Evolutionary conservation across 2,329 filamentous ascomycete genomes (phyloP), one percentile per base, ranked within the genome.

Genomic region (Aspergillus arachidicola): DNA sequence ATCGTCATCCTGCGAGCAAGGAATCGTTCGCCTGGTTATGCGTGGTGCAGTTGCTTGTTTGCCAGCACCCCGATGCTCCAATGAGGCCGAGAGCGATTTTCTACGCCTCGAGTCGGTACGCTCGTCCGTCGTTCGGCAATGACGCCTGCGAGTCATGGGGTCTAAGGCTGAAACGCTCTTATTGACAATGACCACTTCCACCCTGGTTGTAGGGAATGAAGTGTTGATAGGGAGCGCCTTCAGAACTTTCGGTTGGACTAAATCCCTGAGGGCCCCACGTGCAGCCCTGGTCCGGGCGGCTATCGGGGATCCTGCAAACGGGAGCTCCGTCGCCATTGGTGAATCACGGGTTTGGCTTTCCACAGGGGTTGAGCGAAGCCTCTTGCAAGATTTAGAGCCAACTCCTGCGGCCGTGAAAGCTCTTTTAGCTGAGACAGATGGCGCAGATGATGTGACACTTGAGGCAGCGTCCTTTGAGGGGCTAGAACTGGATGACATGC

Each of bases 161-260:
- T 26, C 48, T 32, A 38, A 45, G 38, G 55, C 34, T 34, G 45
- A 56, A 45, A 12, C 56, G 41, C 57, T 62, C 58, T 64, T 68
- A n/a, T 76, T 74, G 59, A 74, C 48, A n/a, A 77, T 71, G 19
- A 76, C 75, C 1, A 76, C 74, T 62, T 75, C 73, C 12, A 76
- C 59, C 41, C 67, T 54, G 16, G 55, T 36, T 10, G 46, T 57
- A 34, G 32, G 28, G 10, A 21, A 7, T 26, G 21, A 10, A 14
- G 16, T 26, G 14, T 28, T 26, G 45, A 48, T 21, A 53, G 57
- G 19, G 26, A 30, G 38, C 5, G 7, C 16, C 28, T 36, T 51
- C 30, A 45, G 43, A 23, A 21, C 57, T 38, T 57, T 66, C 30
- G 62, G 60, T 58, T 68, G 69, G 21, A 66, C 58, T 38, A 65